Evolutionary conservation across 1,284 basidiomycete species (phyloP), one percentile per base, ranked within the genome.

Genomic region (Leccinum angustisporum): DNA sequence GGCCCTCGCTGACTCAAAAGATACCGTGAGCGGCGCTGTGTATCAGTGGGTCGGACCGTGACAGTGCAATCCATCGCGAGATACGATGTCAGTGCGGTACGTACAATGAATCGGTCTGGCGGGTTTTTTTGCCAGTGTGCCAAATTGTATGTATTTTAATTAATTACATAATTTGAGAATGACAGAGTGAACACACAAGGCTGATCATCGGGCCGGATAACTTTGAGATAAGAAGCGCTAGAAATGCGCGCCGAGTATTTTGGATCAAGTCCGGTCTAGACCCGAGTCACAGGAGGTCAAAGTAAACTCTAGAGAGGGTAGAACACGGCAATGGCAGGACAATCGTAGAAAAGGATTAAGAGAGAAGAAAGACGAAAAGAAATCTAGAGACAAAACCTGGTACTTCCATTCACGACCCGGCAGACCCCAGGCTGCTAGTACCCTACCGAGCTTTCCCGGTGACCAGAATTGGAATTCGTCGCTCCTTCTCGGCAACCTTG

Each of bases 381-480:
- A 16, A 51, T 51, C 21, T 27, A 51, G 25, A 51, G 8, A 27
- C 8, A 51, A 14, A 27, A 51, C 21, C 25, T 21, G 11, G 21
- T 21, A n/a, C 16, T 7, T 4, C 13, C 25, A 30, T 51, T 7
- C 21, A 30, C 30, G 16, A 18, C 51, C 16, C 8, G 6, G 9
- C 34, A 36, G 34, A 27, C 27, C 27, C 27, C 27, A 27, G 30
- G 30, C 30, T 27, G 16, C 25, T n/a, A 21, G 48, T 51, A 5
- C 14, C 25, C 46, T 50, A 61, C 92, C 92, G 63, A 88, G 90
- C 21, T 21, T 21, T 21, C 21, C 21, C 21, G n/a, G n/a, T n/a
- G n/a, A 21, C 21, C 2, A 92, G 92, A 62, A 94, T 14, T 51
- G 4, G 48, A 27, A 51, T 94, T 64, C 83, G 81, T 63, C 88